Evolutionary conservation across 768 basidiomycete genomes (phyloP), one percentile per base, ranked within the genome.

Genomic region (Fomitopsis serialis): DNA sequence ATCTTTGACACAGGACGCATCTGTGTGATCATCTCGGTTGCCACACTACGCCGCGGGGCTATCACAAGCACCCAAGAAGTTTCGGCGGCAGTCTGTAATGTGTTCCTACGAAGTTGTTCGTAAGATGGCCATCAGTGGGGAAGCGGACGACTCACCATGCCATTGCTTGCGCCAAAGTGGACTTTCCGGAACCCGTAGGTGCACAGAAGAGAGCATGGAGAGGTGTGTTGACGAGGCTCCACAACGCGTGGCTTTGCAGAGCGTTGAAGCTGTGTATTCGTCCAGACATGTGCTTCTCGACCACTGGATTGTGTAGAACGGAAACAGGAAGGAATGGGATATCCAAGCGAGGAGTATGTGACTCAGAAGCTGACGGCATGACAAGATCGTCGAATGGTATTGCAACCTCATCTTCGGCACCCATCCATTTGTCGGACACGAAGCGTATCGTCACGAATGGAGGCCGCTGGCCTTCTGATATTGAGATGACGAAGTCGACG

Each of bases 371-470:
- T 13, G 65, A 49, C 1, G 97, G 97, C 88, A 98, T 95, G 45
- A 82, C 69, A 25, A 98, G 70, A 4, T 76, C 72, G 1, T 84
- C 81, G 37, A 98, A 67, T 2, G 82, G 67, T 37, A 98, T 74
- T 2, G 61, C 57, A 8, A 85, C 61, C 55, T 87, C 84, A 50
- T 90, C 82, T 61, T 97, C 94, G 1, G 94, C 89, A 2, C 92
- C 92, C 58, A 97, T 75, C 97, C 97, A 99, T 54, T 82, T 79
- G 68, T 98, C 95, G 7, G 93, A 98, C 43, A 91, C 79, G 35
- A 82, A 85, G 17, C 90, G 82, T 52, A 97, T 77, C 6, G 79
- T 86, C 21, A 98, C 72, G 2, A 75, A 82, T 2, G 84, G 71
- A 0, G 90, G 88, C 3, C 78, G 74, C 37, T 73, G 71, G 23